Base-by-base conservation (phyloP, 192 early-diverging fungal species). In the Haplosporangium gracile region DNA sequence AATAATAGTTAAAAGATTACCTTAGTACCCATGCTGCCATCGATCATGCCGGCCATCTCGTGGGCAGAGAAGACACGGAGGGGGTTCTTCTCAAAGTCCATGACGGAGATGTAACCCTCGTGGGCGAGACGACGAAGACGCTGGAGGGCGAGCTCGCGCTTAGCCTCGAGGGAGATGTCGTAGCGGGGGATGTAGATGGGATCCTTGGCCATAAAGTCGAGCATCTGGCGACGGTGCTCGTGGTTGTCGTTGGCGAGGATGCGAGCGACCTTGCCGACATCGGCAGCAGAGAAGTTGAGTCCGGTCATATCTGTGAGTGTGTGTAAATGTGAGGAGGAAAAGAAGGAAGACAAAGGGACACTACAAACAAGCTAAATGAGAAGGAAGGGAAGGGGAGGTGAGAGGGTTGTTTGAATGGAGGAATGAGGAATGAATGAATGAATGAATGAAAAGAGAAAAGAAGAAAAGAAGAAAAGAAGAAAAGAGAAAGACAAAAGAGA, bases 11-110 rank as follows among this genome's bases (percentile, higher is more conserved):
- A 13, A 29, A 26, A 29, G 20, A 24, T 55, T 81, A 89, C 84
- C 90, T 96, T 96, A 68, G 95, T 96, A n/a, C 92, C 91, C 83
- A 93, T 92, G 73, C 89, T 91, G 32, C 92, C 93, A 65, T 96
- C 95, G 32, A 95, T 88, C 92, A 94, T 93, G 38, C 95, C 95
- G 26, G 91, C 89, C 75, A 95, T 86, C 88, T 96, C 95, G 76
- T 96, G 95, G n/a, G 90, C 94, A 68, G 92, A 88, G 87, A 92
- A 92, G 49, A 95, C 80, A 70, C 94, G 94, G 29, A 95, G 88
- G 2, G 94, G 93, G 69, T 95, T 94, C 76, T 90, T 90, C 70
- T 94, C 93, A 91, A 95, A 95, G 80, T 95, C 94, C 80, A 90
- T 84, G 68, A 94, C 91, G 15, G 91, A 92, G 79, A 94, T 93